Evolutionary conservation across 2,329 filamentous ascomycete species (phyloP).

Genomic region (Beauveria sp.): DNA sequence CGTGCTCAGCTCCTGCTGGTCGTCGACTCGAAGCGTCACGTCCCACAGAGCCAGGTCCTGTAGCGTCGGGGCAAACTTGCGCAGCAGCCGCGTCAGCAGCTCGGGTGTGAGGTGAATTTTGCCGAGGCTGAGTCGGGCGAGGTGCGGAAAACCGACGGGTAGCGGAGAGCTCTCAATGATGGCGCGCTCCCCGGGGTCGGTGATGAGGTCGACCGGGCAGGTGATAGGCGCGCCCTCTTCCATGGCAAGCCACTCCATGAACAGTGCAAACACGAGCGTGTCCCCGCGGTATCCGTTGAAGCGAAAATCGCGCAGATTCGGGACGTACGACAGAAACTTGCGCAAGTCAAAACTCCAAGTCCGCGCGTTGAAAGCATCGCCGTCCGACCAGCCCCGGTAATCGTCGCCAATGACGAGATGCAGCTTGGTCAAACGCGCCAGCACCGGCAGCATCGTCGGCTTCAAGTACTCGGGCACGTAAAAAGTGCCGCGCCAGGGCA

Average conservation of each 20-base stretch:
- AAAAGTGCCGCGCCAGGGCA: constrained; percentile 35
- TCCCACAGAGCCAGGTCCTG: constrained; percentile 38
- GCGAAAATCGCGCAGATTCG: constrained; percentile 43
- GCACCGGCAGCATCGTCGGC: constrained; percentile 29
- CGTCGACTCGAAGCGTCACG: constrained; percentile 18
- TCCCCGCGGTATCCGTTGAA: constrained; percentile 31
- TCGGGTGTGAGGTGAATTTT: constrained; percentile 22
- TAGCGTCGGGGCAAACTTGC: constrained; percentile 38
- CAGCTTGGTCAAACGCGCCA: constrained; percentile 39
- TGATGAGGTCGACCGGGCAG: not conserved
- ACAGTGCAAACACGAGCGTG: constrained; percentile 13
- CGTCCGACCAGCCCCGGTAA: not conserved
- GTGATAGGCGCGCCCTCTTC: constrained; percentile 4
- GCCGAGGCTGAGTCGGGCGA: constrained; percentile 39
- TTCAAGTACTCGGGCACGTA: constrained; percentile 33
- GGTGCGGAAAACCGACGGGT: constrained; percentile 23
- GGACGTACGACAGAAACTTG: constrained; percentile 31
- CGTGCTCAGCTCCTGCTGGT: constrained; percentile 13
- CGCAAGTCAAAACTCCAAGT: constrained; percentile 16
- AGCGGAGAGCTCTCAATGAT: constrained; percentile 13
- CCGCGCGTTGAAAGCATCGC: not conserved
- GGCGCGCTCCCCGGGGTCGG: not conserved
- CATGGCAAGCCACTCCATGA: constrained; percentile 33
- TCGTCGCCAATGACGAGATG: constrained; percentile 18
- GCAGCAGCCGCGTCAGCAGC: constrained; percentile 27